Conservation (phyloP, 2,329 filamentous ascomycete species). For the Rhynchosporium agropyri region DNA sequence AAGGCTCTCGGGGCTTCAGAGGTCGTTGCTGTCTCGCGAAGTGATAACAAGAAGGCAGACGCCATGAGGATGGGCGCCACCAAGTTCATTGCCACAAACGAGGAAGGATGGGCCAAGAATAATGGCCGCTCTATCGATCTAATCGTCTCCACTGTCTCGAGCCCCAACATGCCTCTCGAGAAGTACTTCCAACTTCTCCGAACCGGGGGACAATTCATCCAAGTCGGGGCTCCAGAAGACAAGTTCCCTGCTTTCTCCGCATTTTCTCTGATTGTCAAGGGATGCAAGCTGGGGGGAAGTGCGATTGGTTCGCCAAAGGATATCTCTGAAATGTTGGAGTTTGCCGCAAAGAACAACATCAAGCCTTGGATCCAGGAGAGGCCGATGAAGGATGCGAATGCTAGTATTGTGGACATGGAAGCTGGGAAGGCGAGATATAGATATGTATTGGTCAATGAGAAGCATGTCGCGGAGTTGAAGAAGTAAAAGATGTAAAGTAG, state of each 20-base stretch:
- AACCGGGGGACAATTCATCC: slow-evolving; percentile 62
- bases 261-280: slow-evolving; percentile 60
- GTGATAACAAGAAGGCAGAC: slow-evolving; percentile 59
- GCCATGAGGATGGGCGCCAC: slow-evolving; percentile 64
- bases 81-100: slow-evolving; percentile 54
- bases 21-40: slow-evolving; percentile 66
- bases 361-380: slow-evolving; percentile 59
- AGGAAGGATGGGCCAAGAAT: slow-evolving; percentile 62
- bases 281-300: slow-evolving; percentile 50
- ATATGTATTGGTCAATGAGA: slow-evolving; percentile 52
- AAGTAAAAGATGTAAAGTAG: background rate
- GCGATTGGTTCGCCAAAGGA: slow-evolving; percentile 49
- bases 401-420: slow-evolving; percentile 59
- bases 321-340: slow-evolving; percentile 62
- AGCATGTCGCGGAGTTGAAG: slow-evolving; percentile 31
- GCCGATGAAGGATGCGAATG: slow-evolving; percentile 60
- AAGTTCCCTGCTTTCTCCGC: slow-evolving; percentile 55
- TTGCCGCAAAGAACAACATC: slow-evolving; percentile 60
- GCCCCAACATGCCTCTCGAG: slow-evolving; percentile 61
- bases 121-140: slow-evolving; percentile 57
- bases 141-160: slow-evolving; percentile 61
- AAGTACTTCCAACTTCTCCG: slow-evolving; percentile 64
- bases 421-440: slow-evolving; percentile 56
- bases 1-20: slow-evolving; percentile 70
- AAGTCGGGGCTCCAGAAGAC: slow-evolving; percentile 68